Evolutionary conservation across 2,329 filamentous ascomycete genomes (phyloP).

Genomic region (Pseudocercospora fuligena): DNA sequence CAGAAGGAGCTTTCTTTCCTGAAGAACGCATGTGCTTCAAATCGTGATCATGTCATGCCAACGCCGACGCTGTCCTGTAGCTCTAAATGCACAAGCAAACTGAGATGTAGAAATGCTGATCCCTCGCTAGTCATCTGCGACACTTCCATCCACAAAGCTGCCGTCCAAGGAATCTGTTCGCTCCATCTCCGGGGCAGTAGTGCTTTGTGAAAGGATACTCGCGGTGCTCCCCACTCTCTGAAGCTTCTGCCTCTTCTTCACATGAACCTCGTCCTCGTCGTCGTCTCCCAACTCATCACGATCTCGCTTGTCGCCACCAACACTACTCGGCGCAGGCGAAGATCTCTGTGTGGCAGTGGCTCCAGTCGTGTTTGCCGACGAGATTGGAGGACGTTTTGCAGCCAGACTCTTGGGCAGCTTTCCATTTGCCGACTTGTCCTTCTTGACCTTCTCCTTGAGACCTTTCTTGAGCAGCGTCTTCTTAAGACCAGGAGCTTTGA

Average conservation of each 20-base stretch:
- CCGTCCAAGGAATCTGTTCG: constrained; percentile 42
- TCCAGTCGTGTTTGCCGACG: not conserved
- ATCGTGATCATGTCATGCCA: not conserved
- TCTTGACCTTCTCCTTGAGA: constrained; percentile 52
- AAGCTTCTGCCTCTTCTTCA: constrained; percentile 46
- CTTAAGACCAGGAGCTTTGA: constrained; percentile 36
- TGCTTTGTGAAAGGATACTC: constrained; percentile 38
- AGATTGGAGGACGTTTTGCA: constrained; percentile 33
- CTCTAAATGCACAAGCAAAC: not conserved
- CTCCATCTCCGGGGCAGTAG: constrained; percentile 36
- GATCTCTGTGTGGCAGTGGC: constrained; percentile 19
- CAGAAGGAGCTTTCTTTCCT: not conserved
- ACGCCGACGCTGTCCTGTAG: not conserved
- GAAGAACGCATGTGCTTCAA: not conserved
- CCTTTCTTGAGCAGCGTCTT: constrained; percentile 46
- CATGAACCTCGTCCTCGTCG: constrained; percentile 38
- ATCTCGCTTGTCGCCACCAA: constrained; percentile 39
- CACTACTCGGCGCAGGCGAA: constrained; percentile 31
- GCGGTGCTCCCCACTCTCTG: constrained; percentile 42
- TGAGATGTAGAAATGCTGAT: not conserved
- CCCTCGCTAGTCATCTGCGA: constrained; percentile 34
- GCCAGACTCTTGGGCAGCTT: constrained; percentile 39
- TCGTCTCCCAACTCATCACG: constrained; percentile 42
- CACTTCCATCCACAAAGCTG: constrained; percentile 42
- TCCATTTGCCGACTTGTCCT: constrained; percentile 44